phyloP scores from a whole-genome alignment of 2,329 filamentous ascomycete genomes.

The Leptographium radiaticola region DNA sequence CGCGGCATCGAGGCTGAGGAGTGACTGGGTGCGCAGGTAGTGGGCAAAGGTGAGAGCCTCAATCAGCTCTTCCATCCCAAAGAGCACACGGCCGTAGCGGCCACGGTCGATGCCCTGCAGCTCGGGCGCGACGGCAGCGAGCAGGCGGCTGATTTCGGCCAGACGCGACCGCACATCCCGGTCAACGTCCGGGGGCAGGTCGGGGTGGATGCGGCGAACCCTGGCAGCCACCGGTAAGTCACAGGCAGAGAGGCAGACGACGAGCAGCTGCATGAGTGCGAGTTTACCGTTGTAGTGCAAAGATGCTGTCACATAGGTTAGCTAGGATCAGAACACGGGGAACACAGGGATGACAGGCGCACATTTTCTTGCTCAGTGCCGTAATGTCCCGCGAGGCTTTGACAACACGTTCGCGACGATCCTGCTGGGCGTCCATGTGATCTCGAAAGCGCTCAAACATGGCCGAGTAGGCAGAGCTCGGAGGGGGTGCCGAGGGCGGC shows the following conservation, averaged over 20 bases:
- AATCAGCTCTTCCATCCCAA: slow-evolving; percentile 86
- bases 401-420: slow-evolving; percentile 77
- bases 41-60: slow-evolving; percentile 82
- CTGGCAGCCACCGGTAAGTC: slow-evolving; percentile 23
- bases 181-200: slow-evolving; percentile 54
- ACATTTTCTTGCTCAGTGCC: slow-evolving; percentile 95
- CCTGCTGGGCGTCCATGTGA: slow-evolving; percentile 89
- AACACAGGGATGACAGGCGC: neutral
- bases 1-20: slow-evolving; percentile 57
- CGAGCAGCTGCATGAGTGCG: neutral
- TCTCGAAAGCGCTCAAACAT: slow-evolving; percentile 81
- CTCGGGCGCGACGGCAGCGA: slow-evolving; percentile 56
- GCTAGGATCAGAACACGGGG: rapidly evolving
- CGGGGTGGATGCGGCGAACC: slow-evolving; percentile 47
- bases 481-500: slow-evolving; percentile 11
- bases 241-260: neutral
- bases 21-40: slow-evolving; percentile 65
- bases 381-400: slow-evolving; percentile 91
- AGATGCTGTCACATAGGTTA: slow-evolving; percentile 45
- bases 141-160: slow-evolving; percentile 55
- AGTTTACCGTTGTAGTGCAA: slow-evolving; percentile 63
- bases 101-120: slow-evolving; percentile 67
- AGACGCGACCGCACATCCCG: slow-evolving; percentile 59
- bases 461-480: slow-evolving; percentile 38
- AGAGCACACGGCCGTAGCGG: slow-evolving; percentile 69